Evolutionary conservation across 1,284 basidiomycete genomes (phyloP).

Genomic region (Pyrrhoderma lamaoense): DNA sequence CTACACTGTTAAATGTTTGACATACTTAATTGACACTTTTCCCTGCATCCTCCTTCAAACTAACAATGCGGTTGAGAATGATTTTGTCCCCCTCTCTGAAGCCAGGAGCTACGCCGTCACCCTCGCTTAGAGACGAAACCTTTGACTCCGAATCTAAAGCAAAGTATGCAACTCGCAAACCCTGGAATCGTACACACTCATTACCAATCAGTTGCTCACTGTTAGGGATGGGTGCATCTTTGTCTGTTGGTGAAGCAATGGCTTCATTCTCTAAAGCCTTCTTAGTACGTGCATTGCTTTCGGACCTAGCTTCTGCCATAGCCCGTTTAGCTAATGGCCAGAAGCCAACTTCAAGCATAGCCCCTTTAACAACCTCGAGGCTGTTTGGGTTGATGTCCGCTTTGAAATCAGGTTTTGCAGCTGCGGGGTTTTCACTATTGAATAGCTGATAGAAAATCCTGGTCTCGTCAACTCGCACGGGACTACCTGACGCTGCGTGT

Average conservation of each 20-base stretch:
- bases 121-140: conserved; percentile 55
- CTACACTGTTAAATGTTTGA: neutral
- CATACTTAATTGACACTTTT: conserved; percentile 34
- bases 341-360: conserved; percentile 87
- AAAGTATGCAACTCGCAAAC: conserved; percentile 93
- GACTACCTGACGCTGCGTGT: conserved; percentile 70
- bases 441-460: conserved; percentile 92
- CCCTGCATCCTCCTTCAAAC: conserved; percentile 92
- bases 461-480: conserved; percentile 83
- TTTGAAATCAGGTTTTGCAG: conserved; percentile 59
- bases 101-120: conserved; percentile 35
- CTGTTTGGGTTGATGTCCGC: conserved; percentile 76
- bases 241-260: conserved; percentile 29
- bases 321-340: conserved; percentile 74
- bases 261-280: conserved; percentile 48
- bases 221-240: conserved; percentile 60
- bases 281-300: conserved; percentile 61
- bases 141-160: conserved; percentile 83
- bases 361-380: conserved; percentile 71
- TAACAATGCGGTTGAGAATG: conserved; percentile 90
- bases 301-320: conserved; percentile 58
- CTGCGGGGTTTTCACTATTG: conserved; percentile 87
- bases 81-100: conserved; percentile 66
- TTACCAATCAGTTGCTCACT: conserved; percentile 83
- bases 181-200: conserved; percentile 96